Conservation (phyloP, 495 filamentous ascomycete species). For the Trichoderma orchidacearum region DNA sequence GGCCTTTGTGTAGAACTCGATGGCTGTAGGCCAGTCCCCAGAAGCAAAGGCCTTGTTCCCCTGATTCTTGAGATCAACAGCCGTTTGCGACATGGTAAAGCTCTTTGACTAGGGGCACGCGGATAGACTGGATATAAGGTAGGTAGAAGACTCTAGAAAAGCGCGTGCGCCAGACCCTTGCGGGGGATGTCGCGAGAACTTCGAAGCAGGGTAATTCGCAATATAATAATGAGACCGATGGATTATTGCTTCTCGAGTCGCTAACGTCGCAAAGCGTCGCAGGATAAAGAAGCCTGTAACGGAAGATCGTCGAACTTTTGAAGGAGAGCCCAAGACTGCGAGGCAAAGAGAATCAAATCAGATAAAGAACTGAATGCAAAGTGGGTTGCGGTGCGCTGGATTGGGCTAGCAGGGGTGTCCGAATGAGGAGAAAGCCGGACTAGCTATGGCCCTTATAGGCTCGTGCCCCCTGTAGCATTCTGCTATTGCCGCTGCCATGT, state of each 20-base stretch:
- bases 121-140: neutral
- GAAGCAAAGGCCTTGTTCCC: constrained; percentile 85
- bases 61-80: constrained; percentile 74
- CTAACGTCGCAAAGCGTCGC: neutral
- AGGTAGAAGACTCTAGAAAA: neutral
- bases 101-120: neutral
- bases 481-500: neutral
- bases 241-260: neutral
- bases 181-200: neutral
- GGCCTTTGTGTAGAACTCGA: constrained; percentile 79
- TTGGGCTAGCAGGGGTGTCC: neutral
- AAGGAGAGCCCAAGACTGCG: neutral
- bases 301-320: neutral
- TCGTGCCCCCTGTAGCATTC: neutral
- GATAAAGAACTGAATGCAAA: neutral
- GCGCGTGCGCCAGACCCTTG: neutral
- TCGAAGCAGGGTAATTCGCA: neutral
- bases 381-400: neutral
- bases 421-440: neutral
- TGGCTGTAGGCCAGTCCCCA: constrained; percentile 76
- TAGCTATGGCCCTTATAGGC: neutral
- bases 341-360: neutral
- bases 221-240: neutral
- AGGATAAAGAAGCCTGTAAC: neutral
- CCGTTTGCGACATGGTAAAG: constrained; percentile 37